These are phyloP conservation scores for Penicillium angulare DNA, from an alignment of 495 filamentous ascomycete species.

Conservation along the genomic window DNA sequence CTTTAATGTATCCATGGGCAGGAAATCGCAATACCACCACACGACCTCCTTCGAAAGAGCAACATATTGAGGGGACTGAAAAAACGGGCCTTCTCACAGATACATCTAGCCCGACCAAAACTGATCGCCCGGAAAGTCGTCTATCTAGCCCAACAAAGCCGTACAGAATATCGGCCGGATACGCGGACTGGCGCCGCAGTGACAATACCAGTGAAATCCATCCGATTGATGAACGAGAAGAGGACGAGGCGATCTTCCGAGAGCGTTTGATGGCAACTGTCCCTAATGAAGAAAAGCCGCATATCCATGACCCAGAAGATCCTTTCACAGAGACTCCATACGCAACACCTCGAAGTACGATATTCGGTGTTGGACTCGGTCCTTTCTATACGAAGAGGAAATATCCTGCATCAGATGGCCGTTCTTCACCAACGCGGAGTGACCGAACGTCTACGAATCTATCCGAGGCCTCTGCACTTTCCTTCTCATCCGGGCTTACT, in stretches of 20 bases:
- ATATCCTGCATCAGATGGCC: constrained; percentile 17
- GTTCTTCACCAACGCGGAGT: constrained; percentile 46
- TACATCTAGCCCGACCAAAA: constrained; percentile 53
- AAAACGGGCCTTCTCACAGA: constrained; percentile 56
- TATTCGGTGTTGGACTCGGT: constrained; percentile 27
- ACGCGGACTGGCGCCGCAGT: constrained; percentile 47
- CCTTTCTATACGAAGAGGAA: constrained; percentile 28
- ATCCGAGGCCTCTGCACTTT: constrained; percentile 48
- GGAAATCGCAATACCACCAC: constrained; percentile 28
- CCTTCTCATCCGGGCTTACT: constrained; percentile 23
- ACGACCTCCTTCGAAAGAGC: constrained; percentile 28
- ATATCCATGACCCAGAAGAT: constrained; percentile 24
- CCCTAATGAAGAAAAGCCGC: constrained; percentile 10
- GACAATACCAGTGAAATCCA: constrained; percentile 54
- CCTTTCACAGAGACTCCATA: constrained; percentile 27
- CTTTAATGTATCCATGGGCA: constrained; percentile 36
- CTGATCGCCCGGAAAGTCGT: constrained; percentile 25
- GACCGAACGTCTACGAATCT: constrained; percentile 58
- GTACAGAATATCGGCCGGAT: constrained; percentile 28
- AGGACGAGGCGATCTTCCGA: constrained; percentile 46
- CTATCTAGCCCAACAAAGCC: constrained; percentile 14
- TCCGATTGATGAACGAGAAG: constrained; percentile 72
- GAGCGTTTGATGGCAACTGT: constrained; percentile 26
- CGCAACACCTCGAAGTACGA: constrained; percentile 29
- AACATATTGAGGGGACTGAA: constrained; percentile 43